Evolutionary conservation across 129 eudicot genomes (phyloP), one percentile per base, ranked within the genome.

Genomic region (Deinandra increscens): DNA sequence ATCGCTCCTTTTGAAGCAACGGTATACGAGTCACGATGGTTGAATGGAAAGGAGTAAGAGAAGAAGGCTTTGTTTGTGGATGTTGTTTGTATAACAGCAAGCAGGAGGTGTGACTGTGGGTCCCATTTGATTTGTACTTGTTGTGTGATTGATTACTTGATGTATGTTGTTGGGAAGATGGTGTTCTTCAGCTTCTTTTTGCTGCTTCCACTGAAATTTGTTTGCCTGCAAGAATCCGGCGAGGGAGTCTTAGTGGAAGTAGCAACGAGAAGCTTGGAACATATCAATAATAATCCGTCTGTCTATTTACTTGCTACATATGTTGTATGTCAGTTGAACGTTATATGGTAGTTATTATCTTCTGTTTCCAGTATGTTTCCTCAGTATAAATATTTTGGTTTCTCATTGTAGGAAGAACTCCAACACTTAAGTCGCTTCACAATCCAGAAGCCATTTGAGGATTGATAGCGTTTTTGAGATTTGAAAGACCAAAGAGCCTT

Each of bases 201-300:
- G 97, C 94, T 88, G 96, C 96, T 88, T 88, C 97, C 88, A 86
- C 97, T 91, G 77, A 84, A 84, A 81, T 81, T 88, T 85, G 84
- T 82, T 84, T 75, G 92, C 93, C 84, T 68, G 1, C n/a, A 37
- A 13, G 54, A 48, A 68, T 78, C 81, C 33, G 60, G 78, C 79
- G 72, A 61, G 83, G 79, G 81, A 88, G 60, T 70, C 79, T 83
- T 80, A 91, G 97, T 86, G 91, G 97, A 88, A 86, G 97, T 89
- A 80, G 96, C 97, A 91, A 91, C 82, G 97, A 83, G 91, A 91
- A 83, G 91, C 96, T 89, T 81, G 84, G 73, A 83, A 77, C 85
- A 74, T 48, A 77, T 82, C 78, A 81, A 71, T 76, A 81, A 79
- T 76, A n/a, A n/a, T n/a, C n/a, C n/a, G n/a, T n/a, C 80, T 79